These are phyloP conservation scores for Emergomyces pasteurianus DNA, from an alignment of 2,329 filamentous ascomycete genomes.

Conservation along the genomic window DNA sequence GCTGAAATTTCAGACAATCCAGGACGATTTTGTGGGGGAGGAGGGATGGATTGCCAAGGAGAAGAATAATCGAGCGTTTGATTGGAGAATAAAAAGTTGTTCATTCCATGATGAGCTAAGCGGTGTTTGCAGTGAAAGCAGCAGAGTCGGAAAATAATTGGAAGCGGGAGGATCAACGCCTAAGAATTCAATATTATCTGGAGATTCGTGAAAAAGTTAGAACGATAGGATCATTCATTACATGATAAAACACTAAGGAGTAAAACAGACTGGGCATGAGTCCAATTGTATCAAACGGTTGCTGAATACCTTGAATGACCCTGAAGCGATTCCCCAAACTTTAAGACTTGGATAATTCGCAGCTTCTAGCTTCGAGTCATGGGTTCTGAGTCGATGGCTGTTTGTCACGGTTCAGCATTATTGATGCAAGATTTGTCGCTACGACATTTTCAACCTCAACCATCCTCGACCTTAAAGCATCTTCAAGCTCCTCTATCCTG, in stretches of 20 bases:
- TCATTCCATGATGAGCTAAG: background rate
- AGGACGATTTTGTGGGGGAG: background rate
- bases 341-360: background rate
- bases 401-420: background rate
- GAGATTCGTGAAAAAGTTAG: background rate
- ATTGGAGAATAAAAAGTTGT: background rate
- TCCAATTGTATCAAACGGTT: background rate
- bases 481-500: background rate
- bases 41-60: background rate
- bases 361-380: background rate
- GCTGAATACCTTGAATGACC: background rate
- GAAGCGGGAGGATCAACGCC: background rate
- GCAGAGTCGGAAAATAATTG: background rate
- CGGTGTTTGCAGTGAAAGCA: background rate
- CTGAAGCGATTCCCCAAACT: background rate
- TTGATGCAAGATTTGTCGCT: background rate
- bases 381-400: background rate
- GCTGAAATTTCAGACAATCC: background rate
- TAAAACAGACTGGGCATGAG: background rate
- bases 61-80: background rate
- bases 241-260: background rate
- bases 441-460: slow-evolving; percentile 11
- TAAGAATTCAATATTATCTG: background rate
- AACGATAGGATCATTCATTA: background rate
- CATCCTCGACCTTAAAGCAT: background rate